A percentile compares a stretch with the other conserved stretches of the same genome.
phyloP scores from a whole-genome alignment of 345 rosid species.

The Acer negundo region DNA sequence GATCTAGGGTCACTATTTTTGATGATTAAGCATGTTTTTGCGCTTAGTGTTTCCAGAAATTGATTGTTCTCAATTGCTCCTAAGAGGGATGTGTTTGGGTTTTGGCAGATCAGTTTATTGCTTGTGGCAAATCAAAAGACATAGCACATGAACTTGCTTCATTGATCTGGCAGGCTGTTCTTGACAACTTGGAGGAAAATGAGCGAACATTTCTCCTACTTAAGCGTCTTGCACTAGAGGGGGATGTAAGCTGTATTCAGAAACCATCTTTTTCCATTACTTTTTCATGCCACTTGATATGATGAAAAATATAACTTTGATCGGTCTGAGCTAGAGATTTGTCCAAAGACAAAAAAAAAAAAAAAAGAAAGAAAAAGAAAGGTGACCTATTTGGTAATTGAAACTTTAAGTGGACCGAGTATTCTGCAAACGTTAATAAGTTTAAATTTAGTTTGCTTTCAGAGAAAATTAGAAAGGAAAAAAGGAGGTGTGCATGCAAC shows the following conservation, averaged over 20 bases:
- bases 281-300: not conserved
- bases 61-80: not conserved
- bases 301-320: not conserved
- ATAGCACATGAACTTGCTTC: constrained; percentile 72
- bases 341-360: not conserved
- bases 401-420: not conserved
- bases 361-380: too few relatives aligned
- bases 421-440: not conserved
- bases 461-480: not conserved
- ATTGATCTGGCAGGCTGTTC: constrained; percentile 80
- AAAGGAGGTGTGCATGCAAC: not conserved
- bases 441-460: not conserved
- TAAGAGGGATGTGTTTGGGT: constrained; percentile 1
- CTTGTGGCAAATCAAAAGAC: constrained; percentile 75
- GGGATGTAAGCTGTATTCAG: constrained; percentile 51
- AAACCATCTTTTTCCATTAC: not conserved
- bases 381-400: not conserved
- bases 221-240: constrained; percentile 74
- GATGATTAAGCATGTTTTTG: not conserved
- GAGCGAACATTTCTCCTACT: constrained; percentile 69
- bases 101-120: constrained; percentile 78
- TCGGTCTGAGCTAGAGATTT: not conserved
- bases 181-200: constrained; percentile 82
- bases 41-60: not conserved
- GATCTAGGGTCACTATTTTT: not conserved